A percentile compares a stretch with the other conserved stretches of the same genome.
Conservation (phyloP, 2,329 filamentous ascomycete genomes). For the Fusarium torreyae region DNA sequence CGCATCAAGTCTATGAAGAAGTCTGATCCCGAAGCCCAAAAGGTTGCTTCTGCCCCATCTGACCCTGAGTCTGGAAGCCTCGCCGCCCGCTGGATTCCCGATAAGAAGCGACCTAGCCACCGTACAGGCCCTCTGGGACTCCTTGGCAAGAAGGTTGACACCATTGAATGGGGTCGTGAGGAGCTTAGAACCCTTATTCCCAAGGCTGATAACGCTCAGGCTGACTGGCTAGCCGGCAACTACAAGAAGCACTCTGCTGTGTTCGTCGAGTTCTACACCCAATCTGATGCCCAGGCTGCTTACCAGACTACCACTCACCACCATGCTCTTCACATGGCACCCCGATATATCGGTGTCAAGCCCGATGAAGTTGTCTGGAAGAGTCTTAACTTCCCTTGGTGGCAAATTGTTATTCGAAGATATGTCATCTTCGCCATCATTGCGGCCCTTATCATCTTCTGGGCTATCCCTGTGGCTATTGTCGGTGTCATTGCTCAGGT, state of each 20-base stretch:
- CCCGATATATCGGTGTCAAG: conserved; percentile 84
- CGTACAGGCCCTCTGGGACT: conserved; percentile 74
- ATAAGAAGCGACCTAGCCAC: conserved; percentile 79
- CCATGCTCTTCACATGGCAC: conserved; percentile 85
- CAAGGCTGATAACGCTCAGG: conserved; percentile 75
- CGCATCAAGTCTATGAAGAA: conserved; percentile 56
- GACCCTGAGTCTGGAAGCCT: conserved; percentile 76
- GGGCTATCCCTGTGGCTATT: conserved; percentile 81
- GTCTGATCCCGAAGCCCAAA: conserved; percentile 45
- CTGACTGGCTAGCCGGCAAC: conserved; percentile 74
- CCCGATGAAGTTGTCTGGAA: conserved; percentile 90
- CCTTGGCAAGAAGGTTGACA: conserved; percentile 80
- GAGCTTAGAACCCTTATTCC: conserved; percentile 70
- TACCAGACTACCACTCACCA: conserved; percentile 88
- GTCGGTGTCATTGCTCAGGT: conserved; percentile 91
- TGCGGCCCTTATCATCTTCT: conserved; percentile 85
- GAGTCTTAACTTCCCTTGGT: conserved; percentile 79
- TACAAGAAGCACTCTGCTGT: conserved; percentile 78
- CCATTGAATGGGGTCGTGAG: conserved; percentile 85
- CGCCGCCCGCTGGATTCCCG: conserved; percentile 76
- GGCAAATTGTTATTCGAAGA: conserved; percentile 80
- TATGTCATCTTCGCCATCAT: conserved; percentile 77
- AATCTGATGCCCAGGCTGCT: conserved; percentile 87
- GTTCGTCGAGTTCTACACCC: conserved; percentile 92
- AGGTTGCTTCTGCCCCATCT: conserved; percentile 61